A percentile compares a stretch with the other conserved stretches of the same genome.
These are phyloP conservation scores for Dothideomycetes sp. DNA, from an alignment of 2,329 filamentous ascomycete genomes.

Conservation along the genomic window DNA sequence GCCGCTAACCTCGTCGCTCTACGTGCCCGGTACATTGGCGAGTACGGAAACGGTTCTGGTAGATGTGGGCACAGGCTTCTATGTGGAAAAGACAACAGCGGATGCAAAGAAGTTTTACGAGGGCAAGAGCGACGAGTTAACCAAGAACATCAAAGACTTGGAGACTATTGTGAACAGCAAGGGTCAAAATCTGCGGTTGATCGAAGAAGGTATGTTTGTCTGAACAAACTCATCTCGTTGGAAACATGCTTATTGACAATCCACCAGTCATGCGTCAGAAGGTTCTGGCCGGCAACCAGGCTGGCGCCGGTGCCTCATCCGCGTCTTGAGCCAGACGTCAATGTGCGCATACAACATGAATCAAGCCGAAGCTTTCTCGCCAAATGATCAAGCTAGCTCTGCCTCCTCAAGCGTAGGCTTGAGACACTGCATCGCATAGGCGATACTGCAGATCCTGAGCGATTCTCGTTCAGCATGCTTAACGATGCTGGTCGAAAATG, in stretches of 20 bases:
- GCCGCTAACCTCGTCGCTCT: slow-evolving; percentile 89
- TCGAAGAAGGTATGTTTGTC: slow-evolving; percentile 53
- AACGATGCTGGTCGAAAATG: too few species aligned
- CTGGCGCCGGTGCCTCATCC: slow-evolving; percentile 2
- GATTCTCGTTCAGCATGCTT: too few species aligned
- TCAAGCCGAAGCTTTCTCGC: neutral
- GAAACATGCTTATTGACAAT: neutral
- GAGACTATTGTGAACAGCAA: slow-evolving; percentile 64
- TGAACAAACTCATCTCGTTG: too few species aligned
- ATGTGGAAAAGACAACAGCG: slow-evolving; percentile 68
- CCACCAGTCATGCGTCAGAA: slow-evolving; percentile 39
- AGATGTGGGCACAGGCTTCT: slow-evolving; percentile 88
- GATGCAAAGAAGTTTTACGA: slow-evolving; percentile 59
- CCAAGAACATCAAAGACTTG: slow-evolving; percentile 53
- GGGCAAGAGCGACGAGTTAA: slow-evolving; percentile 55
- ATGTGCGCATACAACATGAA: neutral
- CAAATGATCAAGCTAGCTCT: neutral
- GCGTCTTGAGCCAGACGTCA: slow-evolving; percentile 2
- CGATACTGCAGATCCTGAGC: too few species aligned
- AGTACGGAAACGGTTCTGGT: slow-evolving; percentile 71
- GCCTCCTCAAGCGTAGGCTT: too few species aligned
- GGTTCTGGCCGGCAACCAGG: slow-evolving; percentile 32
- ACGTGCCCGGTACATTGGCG: slow-evolving; percentile 74
- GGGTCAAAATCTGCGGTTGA: slow-evolving; percentile 69
- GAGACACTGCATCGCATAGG: too few species aligned